A percentile compares a stretch with the other conserved stretches of the same genome.
These are phyloP conservation scores for Paspalum vaginatum DNA, from an alignment of 176 grass and related monocot genomes.

Conservation along the genomic window DNA sequence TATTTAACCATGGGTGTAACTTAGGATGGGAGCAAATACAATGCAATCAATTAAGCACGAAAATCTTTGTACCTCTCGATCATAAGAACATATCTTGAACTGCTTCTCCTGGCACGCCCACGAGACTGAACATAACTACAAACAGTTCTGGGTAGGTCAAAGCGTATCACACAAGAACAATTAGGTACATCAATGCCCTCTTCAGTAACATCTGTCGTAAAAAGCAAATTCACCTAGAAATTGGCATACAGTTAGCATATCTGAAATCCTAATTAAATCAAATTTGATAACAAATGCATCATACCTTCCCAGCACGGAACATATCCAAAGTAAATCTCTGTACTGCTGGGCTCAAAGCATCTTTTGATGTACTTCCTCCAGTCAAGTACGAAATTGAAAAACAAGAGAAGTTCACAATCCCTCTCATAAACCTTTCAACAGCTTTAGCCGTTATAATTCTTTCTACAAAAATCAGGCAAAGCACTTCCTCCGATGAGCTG, in stretches of 20 bases:
- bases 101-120: constrained; percentile 73
- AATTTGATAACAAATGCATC: constrained; percentile 6
- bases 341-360: constrained; percentile 68
- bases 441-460: constrained; percentile 94
- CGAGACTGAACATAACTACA: constrained; percentile 88
- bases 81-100: constrained; percentile 81
- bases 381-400: constrained; percentile 85
- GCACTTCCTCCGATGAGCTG: constrained; percentile 69
- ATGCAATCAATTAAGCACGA: constrained; percentile 20
- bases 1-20: neutral
- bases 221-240: constrained; percentile 84
- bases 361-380: constrained; percentile 81
- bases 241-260: constrained; percentile 34
- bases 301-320: constrained; percentile 84
- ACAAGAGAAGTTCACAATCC: constrained; percentile 68
- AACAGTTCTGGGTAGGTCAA: constrained; percentile 90
- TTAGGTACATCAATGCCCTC: constrained; percentile 87
- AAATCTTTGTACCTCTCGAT: constrained; percentile 72
- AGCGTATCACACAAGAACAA: constrained; percentile 93
- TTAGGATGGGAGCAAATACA: constrained; percentile 1
- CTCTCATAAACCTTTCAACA: constrained; percentile 74
- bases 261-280: constrained; percentile 16
- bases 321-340: constrained; percentile 77
- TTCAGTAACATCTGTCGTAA: constrained; percentile 97
- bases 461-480: constrained; percentile 94